Evolutionary conservation across 225 moss, liverwort and hornwort genomes (phyloP).

Genomic region (Lunularia cruciata): DNA sequence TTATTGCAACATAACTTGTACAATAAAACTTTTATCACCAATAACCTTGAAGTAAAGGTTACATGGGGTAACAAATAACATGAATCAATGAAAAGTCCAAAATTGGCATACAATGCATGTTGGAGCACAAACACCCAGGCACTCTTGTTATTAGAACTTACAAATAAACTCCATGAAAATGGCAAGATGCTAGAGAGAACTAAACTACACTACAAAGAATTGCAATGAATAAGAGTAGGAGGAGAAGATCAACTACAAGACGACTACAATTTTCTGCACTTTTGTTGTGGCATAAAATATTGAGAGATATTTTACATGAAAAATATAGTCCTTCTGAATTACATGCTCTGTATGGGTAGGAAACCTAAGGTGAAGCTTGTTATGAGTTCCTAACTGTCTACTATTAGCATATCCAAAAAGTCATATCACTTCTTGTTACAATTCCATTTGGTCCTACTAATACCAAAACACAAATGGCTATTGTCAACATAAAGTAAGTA

Average conservation of each 20-base stretch:
- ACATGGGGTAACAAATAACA: no score
- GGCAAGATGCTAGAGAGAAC: not conserved
- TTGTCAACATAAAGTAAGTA: constrained; percentile 89
- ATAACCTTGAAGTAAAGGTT: no score
- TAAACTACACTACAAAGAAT: no score
- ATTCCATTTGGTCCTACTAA: not conserved
- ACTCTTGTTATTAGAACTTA: not conserved
- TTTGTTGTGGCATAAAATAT: constrained; percentile 13
- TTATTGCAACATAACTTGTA: no score
- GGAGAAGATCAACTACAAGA: not conserved
- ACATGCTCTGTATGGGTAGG: constrained; percentile 2
- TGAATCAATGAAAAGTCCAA: no score
- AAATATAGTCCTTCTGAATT: not conserved
- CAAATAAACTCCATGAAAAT: not conserved
- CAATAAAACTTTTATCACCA: no score
- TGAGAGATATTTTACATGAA: not conserved
- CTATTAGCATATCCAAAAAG: not conserved
- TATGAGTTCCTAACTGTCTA: not conserved
- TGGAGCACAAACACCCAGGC: not conserved
- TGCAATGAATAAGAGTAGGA: no score
- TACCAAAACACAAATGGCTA: constrained; percentile 78
- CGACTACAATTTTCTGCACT: constrained; percentile 10
- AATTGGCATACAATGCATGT: no score
- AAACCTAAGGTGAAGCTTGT: not conserved
- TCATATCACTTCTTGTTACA: not conserved